Evolutionary conservation across 208 protist genomes (phyloP).

Genomic region (Crithidia expoeki): DNA sequence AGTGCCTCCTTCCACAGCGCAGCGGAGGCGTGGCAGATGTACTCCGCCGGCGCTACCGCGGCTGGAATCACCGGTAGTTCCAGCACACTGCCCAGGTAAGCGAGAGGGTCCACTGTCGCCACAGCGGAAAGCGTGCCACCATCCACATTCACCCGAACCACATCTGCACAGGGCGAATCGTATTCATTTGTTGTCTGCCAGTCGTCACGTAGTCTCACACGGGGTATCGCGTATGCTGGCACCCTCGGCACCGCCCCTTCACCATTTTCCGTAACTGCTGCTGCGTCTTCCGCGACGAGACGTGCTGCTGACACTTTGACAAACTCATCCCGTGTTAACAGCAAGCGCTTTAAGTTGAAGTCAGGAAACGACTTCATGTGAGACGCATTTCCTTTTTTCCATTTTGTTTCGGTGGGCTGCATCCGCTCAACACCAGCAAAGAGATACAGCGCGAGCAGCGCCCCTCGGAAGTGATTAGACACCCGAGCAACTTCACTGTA

Average conservation of each 20-base stretch:
- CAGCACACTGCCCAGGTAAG: not conserved
- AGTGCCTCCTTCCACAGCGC: slow-evolving; percentile 33
- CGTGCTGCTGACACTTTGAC: not conserved
- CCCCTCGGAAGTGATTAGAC: not conserved
- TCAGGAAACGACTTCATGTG: not conserved
- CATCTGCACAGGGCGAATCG: slow-evolving; percentile 4
- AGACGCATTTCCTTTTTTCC: not conserved
- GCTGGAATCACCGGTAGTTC: slow-evolving; percentile 10
- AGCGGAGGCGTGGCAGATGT: slow-evolving; percentile 24
- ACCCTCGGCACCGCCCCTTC: not conserved
- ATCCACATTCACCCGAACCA: not conserved
- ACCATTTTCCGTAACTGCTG: not conserved
- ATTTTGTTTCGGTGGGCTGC: not conserved
- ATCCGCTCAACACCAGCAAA: slow-evolving; percentile 2
- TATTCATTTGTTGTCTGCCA: not conserved
- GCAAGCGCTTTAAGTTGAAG: not conserved
- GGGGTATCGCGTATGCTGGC: not conserved
- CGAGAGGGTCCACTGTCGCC: not conserved
- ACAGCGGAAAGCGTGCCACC: not conserved
- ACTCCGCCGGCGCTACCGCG: slow-evolving; percentile 22
- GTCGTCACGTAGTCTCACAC: not conserved
- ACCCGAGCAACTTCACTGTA: not conserved
- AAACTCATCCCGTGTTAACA: not conserved
- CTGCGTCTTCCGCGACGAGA: not conserved
- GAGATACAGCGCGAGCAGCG: slow-evolving; percentile 13